These are phyloP conservation scores for Entelexis paramagnoliae DNA, from an alignment of 1,139 yeast species.

Conservation along the genomic window DNA sequence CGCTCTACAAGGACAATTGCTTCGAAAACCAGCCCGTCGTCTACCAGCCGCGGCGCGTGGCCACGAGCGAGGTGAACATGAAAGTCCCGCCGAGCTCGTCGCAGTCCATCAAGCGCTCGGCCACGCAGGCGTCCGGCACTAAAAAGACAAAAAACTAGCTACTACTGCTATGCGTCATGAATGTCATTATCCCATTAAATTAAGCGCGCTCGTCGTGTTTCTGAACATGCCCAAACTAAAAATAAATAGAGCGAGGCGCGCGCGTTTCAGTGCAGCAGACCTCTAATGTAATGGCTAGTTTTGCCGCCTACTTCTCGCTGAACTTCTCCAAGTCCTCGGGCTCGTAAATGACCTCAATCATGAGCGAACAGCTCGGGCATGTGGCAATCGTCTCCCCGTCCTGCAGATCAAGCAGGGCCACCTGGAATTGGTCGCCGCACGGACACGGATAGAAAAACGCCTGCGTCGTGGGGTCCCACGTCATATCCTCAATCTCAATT, in stretches of 20 bases:
- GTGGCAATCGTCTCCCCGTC: conserved; percentile 91
- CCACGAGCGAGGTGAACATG: conserved; percentile 30
- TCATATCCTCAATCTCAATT: conserved; percentile 93
- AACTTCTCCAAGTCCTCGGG: conserved; percentile 25
- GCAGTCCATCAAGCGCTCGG: conserved; percentile 21
- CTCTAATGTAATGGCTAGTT: too few species aligned
- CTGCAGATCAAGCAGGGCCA: conserved; percentile 67
- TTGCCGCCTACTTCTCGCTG: conserved; percentile 1
- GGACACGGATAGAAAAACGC: conserved; percentile 95
- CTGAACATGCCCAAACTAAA: too few species aligned
- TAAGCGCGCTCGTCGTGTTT: too few species aligned
- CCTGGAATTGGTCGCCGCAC: conserved; percentile 91
- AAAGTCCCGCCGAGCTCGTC: conserved; percentile 19
- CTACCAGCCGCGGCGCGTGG: conserved; percentile 36
- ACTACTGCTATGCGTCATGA: background rate
- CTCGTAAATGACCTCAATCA: conserved; percentile 87
- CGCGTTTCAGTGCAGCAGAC: too few species aligned
- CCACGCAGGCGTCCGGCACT: conserved; percentile 4
- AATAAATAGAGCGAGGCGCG: too few species aligned
- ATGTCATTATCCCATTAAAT: too few species aligned
- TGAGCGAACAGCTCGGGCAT: conserved; percentile 90
- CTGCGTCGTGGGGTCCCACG: conserved; percentile 70
- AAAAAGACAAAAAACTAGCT: background rate
- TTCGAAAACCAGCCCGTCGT: conserved; percentile 32
- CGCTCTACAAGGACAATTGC: conserved; percentile 32